Evolutionary conservation across 768 basidiomycete genomes (phyloP).

Genomic region (Candolleomyces eurysporus): DNA sequence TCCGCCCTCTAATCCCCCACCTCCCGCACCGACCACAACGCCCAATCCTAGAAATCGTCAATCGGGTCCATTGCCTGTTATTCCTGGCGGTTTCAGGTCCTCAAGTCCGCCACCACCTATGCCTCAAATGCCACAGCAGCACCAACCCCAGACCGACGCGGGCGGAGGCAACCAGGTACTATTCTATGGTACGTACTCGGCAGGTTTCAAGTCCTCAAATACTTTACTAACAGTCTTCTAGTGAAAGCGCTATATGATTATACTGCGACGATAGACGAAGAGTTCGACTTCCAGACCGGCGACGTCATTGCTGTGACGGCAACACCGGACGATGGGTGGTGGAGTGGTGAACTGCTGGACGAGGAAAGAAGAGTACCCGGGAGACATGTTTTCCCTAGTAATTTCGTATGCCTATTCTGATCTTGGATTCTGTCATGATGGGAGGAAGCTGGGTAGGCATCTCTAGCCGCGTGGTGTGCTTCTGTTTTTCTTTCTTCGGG

Average conservation of each 20-base stretch:
- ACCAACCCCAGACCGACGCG: background rate
- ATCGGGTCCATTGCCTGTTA: slow-evolving; percentile 26
- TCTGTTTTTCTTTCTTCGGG: background rate
- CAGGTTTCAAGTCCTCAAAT: slow-evolving; percentile 2
- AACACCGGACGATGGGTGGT: slow-evolving; percentile 97
- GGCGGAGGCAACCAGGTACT: slow-evolving; percentile 48
- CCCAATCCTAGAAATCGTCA: slow-evolving; percentile 19
- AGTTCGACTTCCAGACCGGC: slow-evolving; percentile 95
- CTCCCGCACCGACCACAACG: slow-evolving; percentile 7
- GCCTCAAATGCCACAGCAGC: slow-evolving; percentile 23
- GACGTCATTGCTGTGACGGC: slow-evolving; percentile 95
- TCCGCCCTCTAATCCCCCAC: slow-evolving; percentile 8
- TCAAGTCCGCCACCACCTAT: slow-evolving; percentile 23
- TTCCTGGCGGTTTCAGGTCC: slow-evolving; percentile 18
- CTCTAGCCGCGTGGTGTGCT: background rate
- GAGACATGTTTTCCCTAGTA: slow-evolving; percentile 82
- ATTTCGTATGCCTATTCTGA: slow-evolving; percentile 79
- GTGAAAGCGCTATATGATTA: slow-evolving; percentile 92
- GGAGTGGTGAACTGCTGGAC: slow-evolving; percentile 86
- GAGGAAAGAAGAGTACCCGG: slow-evolving; percentile 69
- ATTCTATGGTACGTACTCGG: slow-evolving; percentile 72
- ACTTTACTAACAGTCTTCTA: slow-evolving; percentile 23
- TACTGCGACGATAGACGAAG: slow-evolving; percentile 78
- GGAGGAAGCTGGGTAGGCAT: background rate
- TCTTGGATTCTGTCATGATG: background rate